Evolutionary conservation across 2,329 filamentous ascomycete species (phyloP).

Genomic region (Alternaria infectoria): DNA sequence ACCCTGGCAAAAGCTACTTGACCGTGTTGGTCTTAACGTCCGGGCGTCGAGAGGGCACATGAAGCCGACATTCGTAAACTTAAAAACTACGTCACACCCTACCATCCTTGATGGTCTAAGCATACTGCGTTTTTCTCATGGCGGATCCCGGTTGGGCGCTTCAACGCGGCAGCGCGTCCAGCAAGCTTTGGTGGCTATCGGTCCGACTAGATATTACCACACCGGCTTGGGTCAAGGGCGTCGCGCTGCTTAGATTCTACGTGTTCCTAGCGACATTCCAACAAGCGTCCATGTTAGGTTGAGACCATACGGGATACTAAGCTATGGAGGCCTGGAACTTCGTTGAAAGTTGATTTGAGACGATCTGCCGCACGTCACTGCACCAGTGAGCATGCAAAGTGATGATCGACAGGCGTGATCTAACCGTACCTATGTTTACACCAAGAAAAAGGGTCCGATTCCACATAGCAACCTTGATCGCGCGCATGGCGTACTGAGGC

Average conservation of each 20-base stretch:
- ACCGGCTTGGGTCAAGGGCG: slow-evolving; percentile 33
- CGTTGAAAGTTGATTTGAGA: slow-evolving; percentile 20
- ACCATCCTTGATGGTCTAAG: slow-evolving; percentile 15
- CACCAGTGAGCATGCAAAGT: slow-evolving; percentile 17
- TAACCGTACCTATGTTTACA: slow-evolving; percentile 16
- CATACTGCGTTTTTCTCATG: slow-evolving; percentile 11
- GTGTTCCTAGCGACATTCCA: slow-evolving; percentile 26
- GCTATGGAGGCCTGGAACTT: slow-evolving; percentile 34
- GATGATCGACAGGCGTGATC: slow-evolving; percentile 20
- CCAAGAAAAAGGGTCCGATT: slow-evolving; percentile 12
- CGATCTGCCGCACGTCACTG: slow-evolving; percentile 22
- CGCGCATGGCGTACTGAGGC: slow-evolving; percentile 11
- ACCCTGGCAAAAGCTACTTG: neutral
- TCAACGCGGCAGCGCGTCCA: slow-evolving; percentile 32
- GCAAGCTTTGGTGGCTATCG: slow-evolving; percentile 35
- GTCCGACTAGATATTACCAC: slow-evolving; percentile 38
- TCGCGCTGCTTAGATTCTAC: slow-evolving; percentile 24
- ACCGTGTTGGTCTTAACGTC: slow-evolving; percentile 6
- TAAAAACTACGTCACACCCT: slow-evolving; percentile 31
- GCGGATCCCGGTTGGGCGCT: slow-evolving; percentile 22
- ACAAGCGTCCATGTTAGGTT: slow-evolving; percentile 22
- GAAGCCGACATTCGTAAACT: slow-evolving; percentile 14
- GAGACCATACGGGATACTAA: slow-evolving; percentile 22
- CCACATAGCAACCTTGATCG: slow-evolving; percentile 6
- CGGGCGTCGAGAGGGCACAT: slow-evolving; percentile 1